Evolutionary conservation across 176 grass and related monocot genomes (phyloP).

Genomic region (Oryza nivara): DNA sequence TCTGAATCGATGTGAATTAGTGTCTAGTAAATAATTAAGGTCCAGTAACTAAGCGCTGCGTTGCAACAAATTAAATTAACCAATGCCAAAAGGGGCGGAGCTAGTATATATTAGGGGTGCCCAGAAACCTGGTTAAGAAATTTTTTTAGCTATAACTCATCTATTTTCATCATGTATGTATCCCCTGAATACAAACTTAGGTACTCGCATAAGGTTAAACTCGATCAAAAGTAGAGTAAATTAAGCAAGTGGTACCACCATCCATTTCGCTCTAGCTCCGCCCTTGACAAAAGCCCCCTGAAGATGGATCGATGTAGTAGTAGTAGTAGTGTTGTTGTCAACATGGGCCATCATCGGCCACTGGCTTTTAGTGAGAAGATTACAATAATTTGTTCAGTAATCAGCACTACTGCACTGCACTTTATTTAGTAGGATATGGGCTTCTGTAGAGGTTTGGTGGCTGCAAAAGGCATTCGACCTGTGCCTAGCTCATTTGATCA

Average conservation of each 20-base stretch:
- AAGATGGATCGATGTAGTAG: slow-evolving; percentile 20
- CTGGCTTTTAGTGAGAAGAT: not conserved
- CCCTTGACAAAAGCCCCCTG: not conserved
- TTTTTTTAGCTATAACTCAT: too few species aligned
- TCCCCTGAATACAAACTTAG: too few species aligned
- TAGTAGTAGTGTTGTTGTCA: slow-evolving; percentile 24
- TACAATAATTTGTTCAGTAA: not conserved
- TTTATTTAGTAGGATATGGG: not conserved
- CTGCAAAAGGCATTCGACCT: slow-evolving; percentile 36
- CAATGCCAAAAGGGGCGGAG: not conserved
- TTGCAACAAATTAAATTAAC: not conserved
- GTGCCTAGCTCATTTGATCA: not conserved
- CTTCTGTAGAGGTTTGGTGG: slow-evolving; percentile 31
- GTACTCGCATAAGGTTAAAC: too few species aligned
- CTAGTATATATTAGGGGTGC: too few species aligned
- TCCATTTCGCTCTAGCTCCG: too few species aligned
- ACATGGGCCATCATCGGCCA: slow-evolving; percentile 4
- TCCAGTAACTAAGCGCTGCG: not conserved
- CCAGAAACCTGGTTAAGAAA: too few species aligned
- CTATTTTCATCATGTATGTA: too few species aligned
- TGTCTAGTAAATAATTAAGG: not conserved
- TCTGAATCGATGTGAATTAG: not conserved
- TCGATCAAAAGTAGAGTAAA: too few species aligned
- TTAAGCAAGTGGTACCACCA: too few species aligned
- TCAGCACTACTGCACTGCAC: not conserved